A percentile compares a stretch with the other conserved stretches of the same genome.
Evolutionary conservation across 208 protist species (phyloP).

Genomic region (Leishmania major): DNA sequence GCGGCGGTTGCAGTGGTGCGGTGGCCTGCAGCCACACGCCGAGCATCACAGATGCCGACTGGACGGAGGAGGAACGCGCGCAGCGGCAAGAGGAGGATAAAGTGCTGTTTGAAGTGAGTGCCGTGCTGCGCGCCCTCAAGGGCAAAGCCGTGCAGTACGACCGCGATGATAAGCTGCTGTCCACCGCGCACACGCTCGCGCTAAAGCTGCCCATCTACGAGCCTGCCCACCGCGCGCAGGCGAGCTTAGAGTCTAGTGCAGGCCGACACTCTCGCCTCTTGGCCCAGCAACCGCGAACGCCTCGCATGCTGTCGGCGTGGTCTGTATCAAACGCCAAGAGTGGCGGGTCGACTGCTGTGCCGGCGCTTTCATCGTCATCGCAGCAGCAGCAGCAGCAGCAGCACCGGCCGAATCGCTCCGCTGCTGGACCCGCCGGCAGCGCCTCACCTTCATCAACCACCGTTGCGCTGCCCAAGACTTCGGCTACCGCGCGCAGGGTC

Average conservation of each 20-base stretch:
- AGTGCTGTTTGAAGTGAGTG: conserved; percentile 34
- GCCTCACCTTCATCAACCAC: too few species aligned
- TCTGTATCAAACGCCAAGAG: too few species aligned
- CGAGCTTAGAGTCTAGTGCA: background rate
- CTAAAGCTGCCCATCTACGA: conserved; percentile 31
- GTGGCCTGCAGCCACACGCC: background rate
- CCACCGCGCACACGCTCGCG: conserved; percentile 40
- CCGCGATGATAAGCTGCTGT: conserved; percentile 47
- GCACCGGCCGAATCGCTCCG: too few species aligned
- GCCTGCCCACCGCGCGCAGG: background rate
- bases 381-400: too few species aligned
- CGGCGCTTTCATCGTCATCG: too few species aligned
- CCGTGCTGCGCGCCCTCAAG: conserved; percentile 61
- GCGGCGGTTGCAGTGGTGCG: background rate
- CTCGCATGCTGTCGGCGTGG: too few species aligned
- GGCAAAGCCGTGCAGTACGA: conserved; percentile 50
- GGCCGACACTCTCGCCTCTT: background rate
- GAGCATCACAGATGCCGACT: background rate
- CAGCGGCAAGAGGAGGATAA: conserved; percentile 11
- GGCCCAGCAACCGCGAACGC: background rate
- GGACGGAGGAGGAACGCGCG: conserved; percentile 4
- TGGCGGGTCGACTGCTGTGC: too few species aligned
- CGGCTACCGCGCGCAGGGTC: too few species aligned
- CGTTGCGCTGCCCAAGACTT: too few species aligned
- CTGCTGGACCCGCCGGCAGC: too few species aligned